phyloP scores from a whole-genome alignment of 805 yeast genomes.

The Yarrowia keelungensis region DNA sequence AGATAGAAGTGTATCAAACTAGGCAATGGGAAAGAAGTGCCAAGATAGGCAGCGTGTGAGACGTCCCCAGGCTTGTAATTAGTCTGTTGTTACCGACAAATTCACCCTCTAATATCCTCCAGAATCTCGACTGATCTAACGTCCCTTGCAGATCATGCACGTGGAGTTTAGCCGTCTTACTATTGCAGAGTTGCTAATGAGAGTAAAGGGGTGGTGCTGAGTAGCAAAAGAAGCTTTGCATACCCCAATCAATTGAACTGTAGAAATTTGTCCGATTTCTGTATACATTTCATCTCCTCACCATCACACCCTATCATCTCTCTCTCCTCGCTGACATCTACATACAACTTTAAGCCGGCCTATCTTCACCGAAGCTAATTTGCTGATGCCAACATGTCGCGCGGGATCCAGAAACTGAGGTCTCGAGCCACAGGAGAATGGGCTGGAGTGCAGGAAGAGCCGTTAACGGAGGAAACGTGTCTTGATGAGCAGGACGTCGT shows the following conservation, averaged over 20 bases:
- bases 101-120: not conserved
- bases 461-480: slow-evolving; percentile 8
- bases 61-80: too few relatives aligned
- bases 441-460: slow-evolving; percentile 17
- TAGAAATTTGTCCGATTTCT: too few relatives aligned
- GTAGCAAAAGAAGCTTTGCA: too few relatives aligned
- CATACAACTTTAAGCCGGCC: not conserved
- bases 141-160: slow-evolving; percentile 29
- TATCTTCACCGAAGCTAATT: slow-evolving; percentile 16
- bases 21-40: too few relatives aligned
- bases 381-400: slow-evolving; percentile 29
- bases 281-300: not conserved
- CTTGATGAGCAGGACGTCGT: slow-evolving; percentile 7
- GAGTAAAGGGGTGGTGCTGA: not conserved
- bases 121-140: not conserved
- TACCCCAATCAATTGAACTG: too few relatives aligned
- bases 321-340: not conserved
- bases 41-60: too few relatives aligned
- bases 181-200: not conserved
- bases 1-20: too few relatives aligned
- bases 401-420: slow-evolving; percentile 33
- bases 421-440: slow-evolving; percentile 35
- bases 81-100: too few relatives aligned
- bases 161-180: slow-evolving; percentile 4
- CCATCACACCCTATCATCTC: not conserved